Conservation (phyloP, 2,329 filamentous ascomycete species). For the Exophiala lecanii-corni region DNA sequence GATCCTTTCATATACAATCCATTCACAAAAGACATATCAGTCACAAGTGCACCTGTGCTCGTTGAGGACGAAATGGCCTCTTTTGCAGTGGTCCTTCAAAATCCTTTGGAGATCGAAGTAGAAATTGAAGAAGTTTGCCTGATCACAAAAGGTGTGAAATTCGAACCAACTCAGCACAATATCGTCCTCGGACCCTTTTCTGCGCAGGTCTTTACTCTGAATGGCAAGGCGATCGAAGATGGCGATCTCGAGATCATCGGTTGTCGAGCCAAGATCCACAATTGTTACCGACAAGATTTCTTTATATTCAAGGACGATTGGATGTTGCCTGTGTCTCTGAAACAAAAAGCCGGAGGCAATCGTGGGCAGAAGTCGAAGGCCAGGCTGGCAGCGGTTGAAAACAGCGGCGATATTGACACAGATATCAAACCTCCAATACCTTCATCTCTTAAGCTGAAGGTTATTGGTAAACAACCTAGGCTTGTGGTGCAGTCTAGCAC, state of each 20-base stretch:
- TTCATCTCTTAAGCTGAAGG: conserved; percentile 32
- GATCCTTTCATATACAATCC: conserved; percentile 96
- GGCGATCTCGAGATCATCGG: conserved; percentile 72
- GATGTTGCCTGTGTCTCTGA: conserved; percentile 63
- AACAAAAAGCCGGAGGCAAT: conserved; percentile 68
- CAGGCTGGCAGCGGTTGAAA: conserved; percentile 36
- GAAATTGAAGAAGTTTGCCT: conserved; percentile 79
- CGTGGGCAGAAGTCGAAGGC: conserved; percentile 1
- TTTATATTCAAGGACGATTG: conserved; percentile 76
- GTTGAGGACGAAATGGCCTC: conserved; percentile 73
- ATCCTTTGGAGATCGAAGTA: conserved; percentile 88
- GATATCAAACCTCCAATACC: conserved; percentile 8
- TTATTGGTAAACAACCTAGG: conserved; percentile 74
- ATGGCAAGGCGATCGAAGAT: conserved; percentile 60
- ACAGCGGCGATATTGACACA: background rate
- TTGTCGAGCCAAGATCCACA: conserved; percentile 71
- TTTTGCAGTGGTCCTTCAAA: conserved; percentile 82
- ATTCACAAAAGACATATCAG: conserved; percentile 66
- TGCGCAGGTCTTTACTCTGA: conserved; percentile 70
- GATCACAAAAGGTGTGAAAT: conserved; percentile 66
- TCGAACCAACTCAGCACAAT: conserved; percentile 61
- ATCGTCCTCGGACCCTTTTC: conserved; percentile 74
- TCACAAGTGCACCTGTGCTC: conserved; percentile 60
- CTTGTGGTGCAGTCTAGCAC: conserved; percentile 71
- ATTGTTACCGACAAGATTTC: conserved; percentile 78